Conservation (phyloP, 805 yeast species). For the Candida parachauliodes region DNA sequence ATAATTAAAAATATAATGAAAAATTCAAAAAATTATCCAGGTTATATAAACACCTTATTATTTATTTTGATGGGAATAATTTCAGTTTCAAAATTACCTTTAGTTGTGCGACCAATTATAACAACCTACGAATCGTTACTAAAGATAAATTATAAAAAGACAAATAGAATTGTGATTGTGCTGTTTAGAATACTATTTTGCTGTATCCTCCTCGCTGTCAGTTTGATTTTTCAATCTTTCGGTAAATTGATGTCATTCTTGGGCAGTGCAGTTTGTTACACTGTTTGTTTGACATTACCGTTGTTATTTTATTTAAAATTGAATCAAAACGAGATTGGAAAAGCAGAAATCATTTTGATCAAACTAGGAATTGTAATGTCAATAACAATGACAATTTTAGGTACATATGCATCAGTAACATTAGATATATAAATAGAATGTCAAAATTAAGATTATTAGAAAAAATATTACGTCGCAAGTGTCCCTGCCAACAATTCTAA, state of each 20-base stretch:
- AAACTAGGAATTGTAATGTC: conserved; percentile 19
- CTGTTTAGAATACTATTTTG: conserved; percentile 21
- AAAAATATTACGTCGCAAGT: too few relatives aligned
- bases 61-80: conserved; percentile 34
- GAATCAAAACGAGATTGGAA: conserved; percentile 18
- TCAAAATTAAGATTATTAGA: background rate
- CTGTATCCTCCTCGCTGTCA: conserved; percentile 17
- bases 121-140: conserved; percentile 33
- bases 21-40: conserved; percentile 62
- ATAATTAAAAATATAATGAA: conserved; percentile 71
- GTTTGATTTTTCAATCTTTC: conserved; percentile 33
- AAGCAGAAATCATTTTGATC: conserved; percentile 11
- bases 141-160: conserved; percentile 10
- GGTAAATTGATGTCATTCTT: conserved; percentile 39
- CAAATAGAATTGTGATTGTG: conserved; percentile 4
- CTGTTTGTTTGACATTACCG: conserved; percentile 39
- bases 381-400: conserved; percentile 19
- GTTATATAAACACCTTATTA: conserved; percentile 38
- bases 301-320: conserved; percentile 30
- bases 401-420: conserved; percentile 23
- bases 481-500: too few relatives aligned
- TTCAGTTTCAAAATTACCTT: conserved; percentile 40
- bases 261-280: conserved; percentile 41
- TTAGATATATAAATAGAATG: conserved; percentile 9
- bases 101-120: conserved; percentile 36